Evolutionary conservation across 352 stramenopile species (phyloP).

Genomic region (Pythium periplocum): DNA sequence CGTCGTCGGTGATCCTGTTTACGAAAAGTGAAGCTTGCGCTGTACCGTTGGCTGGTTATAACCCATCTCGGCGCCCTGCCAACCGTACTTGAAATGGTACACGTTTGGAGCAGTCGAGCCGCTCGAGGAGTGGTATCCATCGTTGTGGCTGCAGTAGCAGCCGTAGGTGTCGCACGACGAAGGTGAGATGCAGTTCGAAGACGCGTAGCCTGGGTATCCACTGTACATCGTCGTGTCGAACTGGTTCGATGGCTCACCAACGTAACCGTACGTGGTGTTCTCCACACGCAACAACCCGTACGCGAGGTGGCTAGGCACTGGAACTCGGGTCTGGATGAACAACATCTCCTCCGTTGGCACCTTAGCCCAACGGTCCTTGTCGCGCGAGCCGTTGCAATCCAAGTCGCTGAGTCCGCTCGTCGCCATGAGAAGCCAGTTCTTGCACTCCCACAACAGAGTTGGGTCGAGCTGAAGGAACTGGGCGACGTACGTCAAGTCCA

Average conservation of each 20-base stretch:
- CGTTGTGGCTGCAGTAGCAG: conserved; percentile 44
- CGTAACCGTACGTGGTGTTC: conserved; percentile 40
- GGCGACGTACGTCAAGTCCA: conserved; percentile 77
- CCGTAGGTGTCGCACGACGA: conserved; percentile 70
- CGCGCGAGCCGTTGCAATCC: conserved; percentile 33
- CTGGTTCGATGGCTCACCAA: conserved; percentile 8
- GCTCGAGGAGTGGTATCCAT: conserved; percentile 37
- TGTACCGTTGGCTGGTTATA: conserved; percentile 22
- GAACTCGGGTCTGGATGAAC: conserved; percentile 64
- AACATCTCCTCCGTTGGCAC: conserved; percentile 61
- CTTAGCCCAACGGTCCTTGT: conserved; percentile 64
- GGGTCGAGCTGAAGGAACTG: conserved; percentile 77
- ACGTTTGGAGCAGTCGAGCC: conserved; percentile 40
- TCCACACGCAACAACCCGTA: conserved; percentile 50
- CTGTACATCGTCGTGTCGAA: conserved; percentile 13
- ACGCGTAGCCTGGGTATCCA: conserved; percentile 35
- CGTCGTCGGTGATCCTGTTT: not conserved
- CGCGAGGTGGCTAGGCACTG: conserved; percentile 55
- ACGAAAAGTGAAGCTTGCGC: conserved; percentile 23
- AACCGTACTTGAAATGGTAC: conserved; percentile 83
- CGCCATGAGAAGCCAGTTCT: conserved; percentile 65
- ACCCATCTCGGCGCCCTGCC: conserved; percentile 50
- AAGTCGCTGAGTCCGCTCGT: conserved; percentile 51
- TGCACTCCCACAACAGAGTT: conserved; percentile 76
- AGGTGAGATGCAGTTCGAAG: conserved; percentile 30